Conservation (phyloP, 2,329 filamentous ascomycete genomes). For the Stachybotrys chlorohalonatus region DNA sequence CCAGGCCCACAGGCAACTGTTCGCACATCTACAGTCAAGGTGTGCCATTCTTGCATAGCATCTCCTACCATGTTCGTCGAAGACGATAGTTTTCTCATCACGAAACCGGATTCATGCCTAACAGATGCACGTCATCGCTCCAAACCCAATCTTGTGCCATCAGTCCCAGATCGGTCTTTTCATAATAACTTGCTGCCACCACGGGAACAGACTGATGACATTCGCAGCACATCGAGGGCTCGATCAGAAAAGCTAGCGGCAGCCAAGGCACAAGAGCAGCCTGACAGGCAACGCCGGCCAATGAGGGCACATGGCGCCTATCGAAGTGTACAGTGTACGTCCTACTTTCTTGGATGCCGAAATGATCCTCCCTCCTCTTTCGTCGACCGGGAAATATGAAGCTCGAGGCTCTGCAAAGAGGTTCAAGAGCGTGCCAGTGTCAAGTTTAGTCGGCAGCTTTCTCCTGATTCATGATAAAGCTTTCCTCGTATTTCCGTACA, state of each 20-base stretch:
- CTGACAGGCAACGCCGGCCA: slow-evolving; percentile 16
- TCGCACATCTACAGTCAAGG: slow-evolving; percentile 46
- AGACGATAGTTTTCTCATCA: slow-evolving; percentile 55
- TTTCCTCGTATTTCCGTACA: slow-evolving; percentile 58
- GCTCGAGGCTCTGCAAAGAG: too few relatives aligned
- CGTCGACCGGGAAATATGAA: too few relatives aligned
- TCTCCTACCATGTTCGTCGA: slow-evolving; percentile 3
- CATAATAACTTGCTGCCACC: neutral
- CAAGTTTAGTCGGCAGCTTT: neutral
- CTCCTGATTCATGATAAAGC: neutral
- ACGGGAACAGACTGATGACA: slow-evolving; percentile 55
- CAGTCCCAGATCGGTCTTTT: slow-evolving; percentile 1
- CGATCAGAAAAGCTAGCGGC: slow-evolving; percentile 47
- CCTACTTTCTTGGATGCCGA: too few relatives aligned
- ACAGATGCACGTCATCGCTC: slow-evolving; percentile 41
- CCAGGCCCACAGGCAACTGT: slow-evolving; percentile 50
- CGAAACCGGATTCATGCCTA: slow-evolving; percentile 46
- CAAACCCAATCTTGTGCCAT: neutral
- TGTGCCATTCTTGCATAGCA: slow-evolving; percentile 17
- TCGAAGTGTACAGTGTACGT: too few relatives aligned
- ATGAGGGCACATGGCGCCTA: too few relatives aligned
- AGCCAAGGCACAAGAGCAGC: slow-evolving; percentile 34
- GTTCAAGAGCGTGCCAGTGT: too few relatives aligned
- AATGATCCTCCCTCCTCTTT: too few relatives aligned
- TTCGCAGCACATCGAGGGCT: slow-evolving; percentile 49